phyloP scores from a whole-genome alignment of 768 basidiomycete genomes.

The Wakefieldia striispora region DNA sequence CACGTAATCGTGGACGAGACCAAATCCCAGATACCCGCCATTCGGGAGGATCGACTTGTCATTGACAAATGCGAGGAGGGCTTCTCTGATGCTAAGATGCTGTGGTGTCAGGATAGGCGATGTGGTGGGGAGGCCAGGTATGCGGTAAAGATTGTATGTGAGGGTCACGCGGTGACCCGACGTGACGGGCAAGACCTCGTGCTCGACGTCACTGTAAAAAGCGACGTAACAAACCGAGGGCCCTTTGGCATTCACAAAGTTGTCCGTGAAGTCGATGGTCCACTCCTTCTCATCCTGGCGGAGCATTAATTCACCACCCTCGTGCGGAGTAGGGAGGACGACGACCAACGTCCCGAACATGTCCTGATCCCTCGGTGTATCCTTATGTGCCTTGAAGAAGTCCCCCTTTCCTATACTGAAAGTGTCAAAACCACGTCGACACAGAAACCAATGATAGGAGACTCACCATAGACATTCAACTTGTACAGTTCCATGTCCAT shows the following conservation, averaged over 20 bases:
- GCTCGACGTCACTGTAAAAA: conserved; percentile 44
- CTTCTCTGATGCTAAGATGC: not conserved
- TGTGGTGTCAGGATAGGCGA: not conserved
- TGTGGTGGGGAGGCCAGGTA: conserved; percentile 25
- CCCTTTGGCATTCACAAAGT: not conserved
- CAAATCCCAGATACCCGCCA: no score
- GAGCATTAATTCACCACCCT: conserved; percentile 13
- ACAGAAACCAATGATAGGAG: no score
- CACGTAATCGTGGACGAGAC: no score
- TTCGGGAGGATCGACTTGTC: no score
- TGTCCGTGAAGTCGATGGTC: conserved; percentile 2
- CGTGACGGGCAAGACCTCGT: conserved; percentile 44
- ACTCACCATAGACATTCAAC: conserved; percentile 48
- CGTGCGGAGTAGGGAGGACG: conserved; percentile 40
- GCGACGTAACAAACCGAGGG: conserved; percentile 37
- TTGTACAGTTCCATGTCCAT: conserved; percentile 40
- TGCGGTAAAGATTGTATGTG: no score
- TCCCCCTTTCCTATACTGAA: conserved; percentile 6
- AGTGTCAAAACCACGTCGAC: no score
- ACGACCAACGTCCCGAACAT: conserved; percentile 56
- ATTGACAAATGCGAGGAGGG: not conserved
- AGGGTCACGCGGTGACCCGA: no score
- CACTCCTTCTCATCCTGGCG: conserved; percentile 2
- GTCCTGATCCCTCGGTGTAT: conserved; percentile 38
- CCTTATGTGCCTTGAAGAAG: conserved; percentile 12